phyloP scores from a whole-genome alignment of 2,329 filamentous ascomycete species.

The Ophiostoma ulmi region DNA sequence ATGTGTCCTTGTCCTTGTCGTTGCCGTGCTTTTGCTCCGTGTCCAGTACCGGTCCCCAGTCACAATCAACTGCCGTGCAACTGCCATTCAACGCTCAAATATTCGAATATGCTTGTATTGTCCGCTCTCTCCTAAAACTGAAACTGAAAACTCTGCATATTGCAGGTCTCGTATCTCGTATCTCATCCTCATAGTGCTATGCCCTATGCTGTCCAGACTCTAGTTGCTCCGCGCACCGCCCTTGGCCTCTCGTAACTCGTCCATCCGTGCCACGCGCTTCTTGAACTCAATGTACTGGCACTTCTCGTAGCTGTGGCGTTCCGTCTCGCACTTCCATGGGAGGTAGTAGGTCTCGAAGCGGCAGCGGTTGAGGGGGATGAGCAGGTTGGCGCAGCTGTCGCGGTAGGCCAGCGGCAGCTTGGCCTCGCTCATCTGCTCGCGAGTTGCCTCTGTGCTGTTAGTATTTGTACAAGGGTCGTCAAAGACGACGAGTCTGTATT shows the following conservation, averaged over 20 bases:
- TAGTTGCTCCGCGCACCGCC: slow-evolving; percentile 80
- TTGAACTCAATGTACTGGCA: slow-evolving; percentile 99
- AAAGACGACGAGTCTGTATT: not conserved
- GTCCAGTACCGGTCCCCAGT: too few species aligned
- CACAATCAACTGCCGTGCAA: too few species aligned
- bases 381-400: slow-evolving; percentile 88
- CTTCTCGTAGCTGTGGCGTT: slow-evolving; percentile 97
- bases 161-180: too few species aligned
- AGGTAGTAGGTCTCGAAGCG: slow-evolving; percentile 87
- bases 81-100: too few species aligned
- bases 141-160: too few species aligned
- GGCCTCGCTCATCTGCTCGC: slow-evolving; percentile 91
- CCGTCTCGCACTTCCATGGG: slow-evolving; percentile 97
- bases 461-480: not conserved
- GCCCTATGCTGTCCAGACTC: slow-evolving; percentile 20
- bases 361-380: slow-evolving; percentile 95
- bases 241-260: slow-evolving; percentile 85
- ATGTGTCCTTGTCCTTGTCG: too few species aligned
- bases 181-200: too few species aligned
- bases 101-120: not conserved
- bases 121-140: not conserved
- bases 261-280: slow-evolving; percentile 97
- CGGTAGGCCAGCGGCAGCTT: slow-evolving; percentile 84
- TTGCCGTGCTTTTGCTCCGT: too few species aligned
- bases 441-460: slow-evolving; percentile 58